These are phyloP conservation scores for Aureobasidium sp. DNA, from an alignment of 2,329 filamentous ascomycete species.

Conservation along the genomic window DNA sequence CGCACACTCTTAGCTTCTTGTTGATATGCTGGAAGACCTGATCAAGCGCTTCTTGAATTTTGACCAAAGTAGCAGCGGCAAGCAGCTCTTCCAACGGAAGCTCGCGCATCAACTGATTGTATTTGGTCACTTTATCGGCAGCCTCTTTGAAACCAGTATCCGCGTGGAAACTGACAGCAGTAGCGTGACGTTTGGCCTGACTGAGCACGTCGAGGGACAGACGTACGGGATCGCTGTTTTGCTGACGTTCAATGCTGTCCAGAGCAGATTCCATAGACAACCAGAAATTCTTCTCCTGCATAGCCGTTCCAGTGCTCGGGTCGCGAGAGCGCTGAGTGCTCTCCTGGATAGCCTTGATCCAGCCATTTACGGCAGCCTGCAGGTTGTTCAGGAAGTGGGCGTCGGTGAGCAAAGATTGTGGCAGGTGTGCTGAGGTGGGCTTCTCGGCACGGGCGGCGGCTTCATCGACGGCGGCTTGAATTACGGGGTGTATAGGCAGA, in stretches of 20 bases:
- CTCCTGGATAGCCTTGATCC: slow-evolving; percentile 97
- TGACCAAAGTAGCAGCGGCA: slow-evolving; percentile 79
- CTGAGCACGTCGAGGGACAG: slow-evolving; percentile 92
- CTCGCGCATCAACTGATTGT: slow-evolving; percentile 97
- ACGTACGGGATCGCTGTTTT: slow-evolving; percentile 78
- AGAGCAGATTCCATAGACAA: slow-evolving; percentile 90
- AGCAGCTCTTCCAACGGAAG: slow-evolving; percentile 93
- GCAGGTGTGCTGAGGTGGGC: slow-evolving; percentile 71
- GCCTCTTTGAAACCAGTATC: slow-evolving; percentile 95
- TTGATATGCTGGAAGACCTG: slow-evolving; percentile 93
- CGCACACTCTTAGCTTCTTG: slow-evolving; percentile 94
- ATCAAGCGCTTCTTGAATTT: slow-evolving; percentile 79
- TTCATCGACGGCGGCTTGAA: slow-evolving; percentile 76
- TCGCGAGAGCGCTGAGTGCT: slow-evolving; percentile 94
- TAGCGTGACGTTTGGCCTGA: slow-evolving; percentile 95
- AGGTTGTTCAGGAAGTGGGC: slow-evolving; percentile 89
- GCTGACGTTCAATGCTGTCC: slow-evolving; percentile 82
- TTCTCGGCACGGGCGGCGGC: slow-evolving; percentile 56
- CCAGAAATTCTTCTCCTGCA: slow-evolving; percentile 99
- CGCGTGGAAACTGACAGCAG: slow-evolving; percentile 90
- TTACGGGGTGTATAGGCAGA: slow-evolving; percentile 77
- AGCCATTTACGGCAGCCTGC: slow-evolving; percentile 87
- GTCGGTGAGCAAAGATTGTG: slow-evolving; percentile 67
- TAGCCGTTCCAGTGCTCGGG: slow-evolving; percentile 66
- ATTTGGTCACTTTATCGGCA: slow-evolving; percentile 93